Evolutionary conservation across 2,329 filamentous ascomycete species (phyloP), one percentile per base, ranked within the genome.

Genomic region (Leptosphaerulina australis): DNA sequence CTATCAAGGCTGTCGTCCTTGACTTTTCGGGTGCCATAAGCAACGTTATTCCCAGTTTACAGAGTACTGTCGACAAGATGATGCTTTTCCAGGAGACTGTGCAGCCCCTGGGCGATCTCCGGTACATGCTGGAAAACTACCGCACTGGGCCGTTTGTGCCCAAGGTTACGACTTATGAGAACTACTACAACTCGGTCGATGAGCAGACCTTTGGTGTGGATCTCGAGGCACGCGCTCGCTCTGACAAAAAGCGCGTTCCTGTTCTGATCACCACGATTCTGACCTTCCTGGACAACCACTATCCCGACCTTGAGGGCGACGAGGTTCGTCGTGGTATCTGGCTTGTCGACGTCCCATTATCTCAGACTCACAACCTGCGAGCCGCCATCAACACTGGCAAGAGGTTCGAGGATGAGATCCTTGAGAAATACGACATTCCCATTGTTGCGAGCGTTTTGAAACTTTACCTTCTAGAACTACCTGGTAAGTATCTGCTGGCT

Each of bases 71-170:
- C 18, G 94, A 99, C 77, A 91, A 95, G 70, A 97, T 99, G 92
- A 91, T 99, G 86, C 82, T 99, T 36, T 99, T 95, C 77, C 94
- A 99, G 73, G 94, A 99, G 79, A 97, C 94, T 0, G 90, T 99
- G n/a, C 94, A 97, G 73, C 94, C 94, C 5, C 72, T 86, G 37
- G 89, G 90, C 29, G 94, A 99, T 73, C 78, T 99, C 61, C 84
- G 94, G 57, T 99, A 97, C 72, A 82, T 99, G 53, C 81, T 99
- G 35, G 94, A 99, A 77, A 99, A 93, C 71, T 99, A 99, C 76
- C 88, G 92, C 56, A 99, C 94, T 5, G 94, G 94, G 56, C 90
- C 87, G 59, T 99, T 96, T 71, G 84, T 91, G 41, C 94, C 94
- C 7, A 92, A 85, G 66, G 93, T 97, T 21, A 86, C 91, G 36